Evolutionary conservation across 1,139 yeast genomes (phyloP).

Genomic region (Hyphopichia khmerensis): DNA sequence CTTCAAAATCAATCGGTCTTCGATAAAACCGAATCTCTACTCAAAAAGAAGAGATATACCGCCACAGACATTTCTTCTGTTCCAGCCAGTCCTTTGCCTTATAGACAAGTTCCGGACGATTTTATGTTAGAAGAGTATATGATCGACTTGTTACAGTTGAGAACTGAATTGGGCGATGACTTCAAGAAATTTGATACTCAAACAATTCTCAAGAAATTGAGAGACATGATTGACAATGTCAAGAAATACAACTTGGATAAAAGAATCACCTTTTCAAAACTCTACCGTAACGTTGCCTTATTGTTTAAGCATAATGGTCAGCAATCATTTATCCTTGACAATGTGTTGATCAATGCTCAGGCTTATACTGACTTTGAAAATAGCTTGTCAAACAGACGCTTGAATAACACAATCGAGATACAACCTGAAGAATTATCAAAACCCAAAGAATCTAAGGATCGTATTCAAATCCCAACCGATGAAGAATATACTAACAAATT

Average conservation of each 20-base stretch:
- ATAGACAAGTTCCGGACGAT: slow-evolving; percentile 39
- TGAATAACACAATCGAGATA: background rate
- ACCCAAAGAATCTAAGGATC: background rate
- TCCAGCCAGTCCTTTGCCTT: slow-evolving; percentile 9
- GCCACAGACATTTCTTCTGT: background rate
- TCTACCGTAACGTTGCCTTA: slow-evolving; percentile 28
- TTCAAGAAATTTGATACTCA: slow-evolving; percentile 14
- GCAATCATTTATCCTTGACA: slow-evolving; percentile 36
- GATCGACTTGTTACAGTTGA: slow-evolving; percentile 30
- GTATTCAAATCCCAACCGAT: slow-evolving; percentile 2
- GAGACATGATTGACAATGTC: slow-evolving; percentile 11
- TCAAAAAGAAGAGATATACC: slow-evolving; percentile 5
- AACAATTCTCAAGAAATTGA: slow-evolving; percentile 13
- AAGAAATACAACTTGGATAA: slow-evolving; percentile 14
- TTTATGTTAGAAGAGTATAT: slow-evolving; percentile 34
- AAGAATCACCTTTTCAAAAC: slow-evolving; percentile 22
- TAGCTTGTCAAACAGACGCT: background rate
- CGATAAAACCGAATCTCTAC: slow-evolving; percentile 19
- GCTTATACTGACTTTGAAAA: slow-evolving; percentile 28
- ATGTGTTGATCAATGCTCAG: slow-evolving; percentile 28
- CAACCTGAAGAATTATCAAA: background rate
- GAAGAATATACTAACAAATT: slow-evolving; percentile 13
- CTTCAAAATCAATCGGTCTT: slow-evolving; percentile 24
- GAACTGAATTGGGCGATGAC: slow-evolving; percentile 17
- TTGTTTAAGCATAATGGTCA: slow-evolving; percentile 35